phyloP scores from a whole-genome alignment of 2,329 filamentous ascomycete genomes.

The Colletotrichum melonis region DNA sequence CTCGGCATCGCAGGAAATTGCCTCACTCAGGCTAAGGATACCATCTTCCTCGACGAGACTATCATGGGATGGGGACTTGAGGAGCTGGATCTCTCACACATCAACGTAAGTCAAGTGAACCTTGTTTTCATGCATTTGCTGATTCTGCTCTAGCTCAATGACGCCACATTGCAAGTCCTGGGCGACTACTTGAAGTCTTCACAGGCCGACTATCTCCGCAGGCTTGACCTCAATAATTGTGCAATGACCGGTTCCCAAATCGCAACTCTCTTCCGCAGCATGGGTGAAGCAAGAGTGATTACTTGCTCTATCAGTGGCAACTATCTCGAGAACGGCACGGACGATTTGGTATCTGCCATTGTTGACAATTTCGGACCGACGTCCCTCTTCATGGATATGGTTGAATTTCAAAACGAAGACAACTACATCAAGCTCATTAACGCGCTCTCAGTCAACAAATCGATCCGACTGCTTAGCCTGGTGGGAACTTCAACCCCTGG shows the following conservation, averaged over 20 bases:
- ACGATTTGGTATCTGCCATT: constrained; percentile 61
- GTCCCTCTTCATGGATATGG: constrained; percentile 65
- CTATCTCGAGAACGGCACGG: constrained; percentile 63
- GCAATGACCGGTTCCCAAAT: constrained; percentile 62
- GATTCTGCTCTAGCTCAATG: constrained; percentile 53
- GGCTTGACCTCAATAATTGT: constrained; percentile 62
- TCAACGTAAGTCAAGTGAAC: constrained; percentile 53
- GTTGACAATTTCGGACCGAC: constrained; percentile 59
- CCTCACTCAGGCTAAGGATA: constrained; percentile 55
- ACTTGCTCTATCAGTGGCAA: constrained; percentile 63
- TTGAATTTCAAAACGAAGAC: constrained; percentile 64
- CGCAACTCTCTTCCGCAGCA: constrained; percentile 61
- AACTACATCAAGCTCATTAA: constrained; percentile 63
- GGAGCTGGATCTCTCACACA: constrained; percentile 65
- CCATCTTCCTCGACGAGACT: constrained; percentile 58
- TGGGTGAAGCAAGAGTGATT: constrained; percentile 60
- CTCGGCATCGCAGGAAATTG: constrained; percentile 64
- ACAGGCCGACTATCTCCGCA: constrained; percentile 53
- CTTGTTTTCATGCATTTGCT: constrained; percentile 31
- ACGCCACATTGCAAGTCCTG: constrained; percentile 59
- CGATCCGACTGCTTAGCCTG: constrained; percentile 64
- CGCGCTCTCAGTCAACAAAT: constrained; percentile 61
- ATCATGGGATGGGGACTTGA: constrained; percentile 60
- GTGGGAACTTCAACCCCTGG: constrained; percentile 64
- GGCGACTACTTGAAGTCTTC: constrained; percentile 57